These are phyloP conservation scores for Millerago galiae DNA, from an alignment of 805 yeast species.

Conservation along the genomic window DNA sequence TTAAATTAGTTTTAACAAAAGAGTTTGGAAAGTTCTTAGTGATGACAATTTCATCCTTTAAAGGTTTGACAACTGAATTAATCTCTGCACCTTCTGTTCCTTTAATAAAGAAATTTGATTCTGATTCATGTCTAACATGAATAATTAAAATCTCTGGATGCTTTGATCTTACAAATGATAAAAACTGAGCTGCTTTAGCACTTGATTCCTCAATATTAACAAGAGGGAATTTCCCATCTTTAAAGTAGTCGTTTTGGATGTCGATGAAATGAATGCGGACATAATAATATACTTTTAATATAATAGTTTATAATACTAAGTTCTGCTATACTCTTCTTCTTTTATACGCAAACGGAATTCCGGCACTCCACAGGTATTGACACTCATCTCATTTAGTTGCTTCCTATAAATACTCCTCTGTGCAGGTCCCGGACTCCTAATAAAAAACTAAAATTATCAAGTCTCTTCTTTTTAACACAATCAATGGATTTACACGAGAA, in stretches of 20 bases:
- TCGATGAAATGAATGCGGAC: conserved; percentile 14
- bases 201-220: conserved; percentile 9
- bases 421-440: not conserved
- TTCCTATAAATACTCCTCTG: no score
- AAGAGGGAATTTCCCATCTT: conserved; percentile 11
- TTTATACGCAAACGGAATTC: not conserved
- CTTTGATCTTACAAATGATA: conserved; percentile 8
- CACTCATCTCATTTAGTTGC: no score
- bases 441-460: not conserved
- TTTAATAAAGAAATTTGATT: conserved; percentile 4
- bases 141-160: conserved; percentile 6
- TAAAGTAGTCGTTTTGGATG: conserved; percentile 18
- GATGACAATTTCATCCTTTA: conserved; percentile 8
- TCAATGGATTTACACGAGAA: conserved; percentile 7
- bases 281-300: no score
- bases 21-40: conserved; percentile 14
- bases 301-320: no score
- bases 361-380: not conserved
- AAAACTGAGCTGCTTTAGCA: conserved; percentile 9
- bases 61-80: conserved; percentile 8
- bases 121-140: conserved; percentile 12
- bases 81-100: conserved; percentile 11
- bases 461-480: not conserved
- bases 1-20: conserved; percentile 10
- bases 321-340: no score